phyloP scores from a whole-genome alignment of 495 filamentous ascomycete species.

The Lichina pygmaea region DNA sequence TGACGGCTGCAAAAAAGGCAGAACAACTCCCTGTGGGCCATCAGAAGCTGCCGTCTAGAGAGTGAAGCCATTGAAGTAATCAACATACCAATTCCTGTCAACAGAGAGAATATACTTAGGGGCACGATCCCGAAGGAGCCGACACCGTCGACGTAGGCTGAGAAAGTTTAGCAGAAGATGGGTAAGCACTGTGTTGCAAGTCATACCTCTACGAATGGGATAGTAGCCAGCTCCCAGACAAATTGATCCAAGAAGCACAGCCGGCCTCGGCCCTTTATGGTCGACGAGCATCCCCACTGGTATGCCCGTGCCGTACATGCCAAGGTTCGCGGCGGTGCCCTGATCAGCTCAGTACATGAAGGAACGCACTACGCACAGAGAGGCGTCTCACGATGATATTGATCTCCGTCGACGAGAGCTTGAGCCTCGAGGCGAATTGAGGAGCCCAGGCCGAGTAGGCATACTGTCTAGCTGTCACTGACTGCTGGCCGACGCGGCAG shows the following conservation, averaged over 20 bases:
- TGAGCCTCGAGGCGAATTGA: conserved; percentile 65
- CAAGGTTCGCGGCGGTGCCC: conserved; percentile 76
- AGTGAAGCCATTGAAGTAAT: not conserved
- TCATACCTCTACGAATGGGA: conserved; percentile 36
- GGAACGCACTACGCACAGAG: not conserved
- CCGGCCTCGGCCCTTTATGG: conserved; percentile 48
- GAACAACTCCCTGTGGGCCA: conserved; percentile 28
- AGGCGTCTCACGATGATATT: conserved; percentile 49
- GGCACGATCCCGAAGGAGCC: conserved; percentile 36
- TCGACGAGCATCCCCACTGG: conserved; percentile 77
- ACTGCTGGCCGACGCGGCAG: conserved; percentile 1
- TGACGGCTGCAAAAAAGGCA: conserved; percentile 67
- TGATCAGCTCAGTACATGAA: conserved; percentile 10
- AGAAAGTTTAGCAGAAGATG: not conserved
- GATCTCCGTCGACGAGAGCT: conserved; percentile 66
- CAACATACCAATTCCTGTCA: conserved; percentile 45
- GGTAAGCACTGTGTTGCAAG: not conserved
- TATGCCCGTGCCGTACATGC: conserved; percentile 82
- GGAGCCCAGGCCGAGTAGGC: conserved; percentile 97
- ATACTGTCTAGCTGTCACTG: conserved; percentile 28
- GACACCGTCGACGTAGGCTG: conserved; percentile 22
- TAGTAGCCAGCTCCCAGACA: conserved; percentile 54
- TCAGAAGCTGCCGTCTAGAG: too few species aligned
- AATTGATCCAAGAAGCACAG: conserved; percentile 46
- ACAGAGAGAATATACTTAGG: conserved; percentile 55